Percentiles rank a stretch among this genome's conserved stretches.
Conservation (phyloP, 768 basidiomycete genomes). For the Cyclocybe cylindracea region DNA sequence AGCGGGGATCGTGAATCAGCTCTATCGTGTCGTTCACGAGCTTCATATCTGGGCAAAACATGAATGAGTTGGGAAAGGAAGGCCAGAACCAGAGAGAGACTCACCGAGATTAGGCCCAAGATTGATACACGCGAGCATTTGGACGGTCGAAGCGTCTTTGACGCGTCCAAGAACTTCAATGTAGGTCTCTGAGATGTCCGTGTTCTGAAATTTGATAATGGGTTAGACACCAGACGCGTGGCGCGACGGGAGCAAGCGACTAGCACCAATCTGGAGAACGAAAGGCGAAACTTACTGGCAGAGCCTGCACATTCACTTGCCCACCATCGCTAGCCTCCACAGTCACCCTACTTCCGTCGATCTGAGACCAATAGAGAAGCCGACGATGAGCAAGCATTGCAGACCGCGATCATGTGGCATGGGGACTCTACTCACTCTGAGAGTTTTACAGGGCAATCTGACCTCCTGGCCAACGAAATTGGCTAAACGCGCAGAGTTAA, state of each 20-base stretch:
- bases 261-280: background rate
- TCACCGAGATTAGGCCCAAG: constrained; percentile 66
- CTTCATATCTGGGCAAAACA: constrained; percentile 45
- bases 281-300: constrained; percentile 32
- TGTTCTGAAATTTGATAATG: constrained; percentile 29
- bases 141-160: constrained; percentile 53
- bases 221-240: background rate
- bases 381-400: no score
- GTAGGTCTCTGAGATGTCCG: constrained; percentile 50
- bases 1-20: constrained; percentile 60
- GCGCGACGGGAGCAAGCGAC: background rate
- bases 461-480: constrained; percentile 56
- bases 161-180: constrained; percentile 72
- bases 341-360: constrained; percentile 47
- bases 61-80: background rate
- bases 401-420: no score
- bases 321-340: constrained; percentile 72
- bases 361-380: constrained; percentile 19
- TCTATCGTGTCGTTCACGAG: constrained; percentile 63
- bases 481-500: constrained; percentile 61
- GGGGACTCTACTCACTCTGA: constrained; percentile 22
- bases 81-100: constrained; percentile 20
- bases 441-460: constrained; percentile 59
- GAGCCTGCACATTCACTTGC: constrained; percentile 50
- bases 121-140: constrained; percentile 52